These are phyloP conservation scores for Beauveria brongniartii DNA, from an alignment of 2,329 filamentous ascomycete genomes.

Conservation along the genomic window DNA sequence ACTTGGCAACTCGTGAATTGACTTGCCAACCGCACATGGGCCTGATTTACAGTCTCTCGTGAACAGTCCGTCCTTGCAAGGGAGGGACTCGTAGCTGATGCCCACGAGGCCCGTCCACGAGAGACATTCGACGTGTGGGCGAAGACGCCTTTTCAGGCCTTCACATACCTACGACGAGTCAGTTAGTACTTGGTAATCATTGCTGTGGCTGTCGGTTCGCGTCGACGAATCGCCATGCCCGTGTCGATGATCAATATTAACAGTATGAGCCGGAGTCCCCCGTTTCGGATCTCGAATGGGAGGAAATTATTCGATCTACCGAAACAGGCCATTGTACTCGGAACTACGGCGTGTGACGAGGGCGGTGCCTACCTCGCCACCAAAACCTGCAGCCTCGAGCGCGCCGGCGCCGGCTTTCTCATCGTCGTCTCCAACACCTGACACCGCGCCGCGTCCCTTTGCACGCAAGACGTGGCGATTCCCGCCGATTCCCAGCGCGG, in stretches of 20 bases:
- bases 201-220: not conserved
- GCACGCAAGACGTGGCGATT: conserved; percentile 16
- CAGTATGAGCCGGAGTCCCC: not conserved
- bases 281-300: not conserved
- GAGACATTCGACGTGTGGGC: not conserved
- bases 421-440: conserved; percentile 14
- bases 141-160: not conserved
- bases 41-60: not conserved
- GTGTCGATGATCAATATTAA: not conserved
- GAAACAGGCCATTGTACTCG: too few species aligned
- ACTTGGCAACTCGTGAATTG: not conserved
- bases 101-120: conserved; percentile 7
- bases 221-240: not conserved
- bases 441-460: conserved; percentile 16
- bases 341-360: not conserved
- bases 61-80: conserved; percentile 1
- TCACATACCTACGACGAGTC: not conserved
- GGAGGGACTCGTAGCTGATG: conserved; percentile 11
- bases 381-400: conserved; percentile 13
- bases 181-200: not conserved
- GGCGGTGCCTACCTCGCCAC: not conserved
- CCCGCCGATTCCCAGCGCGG: conserved; percentile 11
- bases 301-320: too few species aligned
- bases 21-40: not conserved
- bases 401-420: conserved; percentile 14